These are phyloP conservation scores for Acanthamoeba culbertsoni DNA, from an alignment of 208 protist species.

Conservation along the genomic window DNA sequence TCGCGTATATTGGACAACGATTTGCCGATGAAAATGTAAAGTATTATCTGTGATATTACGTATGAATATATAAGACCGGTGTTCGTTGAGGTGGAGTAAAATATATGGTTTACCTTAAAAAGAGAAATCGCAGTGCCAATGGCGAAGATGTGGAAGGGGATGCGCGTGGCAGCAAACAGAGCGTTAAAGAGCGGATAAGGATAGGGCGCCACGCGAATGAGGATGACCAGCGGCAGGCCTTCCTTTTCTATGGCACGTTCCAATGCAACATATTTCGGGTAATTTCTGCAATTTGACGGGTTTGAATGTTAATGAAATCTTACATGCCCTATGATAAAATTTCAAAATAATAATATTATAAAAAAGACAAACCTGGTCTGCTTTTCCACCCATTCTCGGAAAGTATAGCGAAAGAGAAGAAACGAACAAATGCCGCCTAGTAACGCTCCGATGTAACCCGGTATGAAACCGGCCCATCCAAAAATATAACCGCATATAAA, in stretches of 20 bases:
- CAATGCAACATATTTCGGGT: conserved; percentile 36
- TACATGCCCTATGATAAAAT: not conserved
- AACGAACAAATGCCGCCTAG: not conserved
- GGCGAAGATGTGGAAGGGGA: conserved; percentile 28
- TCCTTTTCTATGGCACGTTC: not conserved
- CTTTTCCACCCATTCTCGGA: conserved; percentile 44
- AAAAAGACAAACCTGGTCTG: conserved; percentile 7
- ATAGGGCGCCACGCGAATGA: conserved; percentile 13
- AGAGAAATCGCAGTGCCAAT: conserved; percentile 14
- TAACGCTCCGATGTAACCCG: conserved; percentile 12
- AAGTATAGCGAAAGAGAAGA: not conserved
- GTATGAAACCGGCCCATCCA: conserved; percentile 34
- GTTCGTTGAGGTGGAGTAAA: not conserved
- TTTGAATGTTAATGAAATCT: not conserved
- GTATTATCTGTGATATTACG: not conserved
- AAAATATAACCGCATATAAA: conserved; percentile 35
- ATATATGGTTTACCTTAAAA: not conserved
- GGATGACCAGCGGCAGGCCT: conserved; percentile 20
- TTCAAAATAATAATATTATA: not conserved
- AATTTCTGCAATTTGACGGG: not conserved
- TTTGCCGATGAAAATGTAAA: conserved; percentile 42
- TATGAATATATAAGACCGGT: not conserved
- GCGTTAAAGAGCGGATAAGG: conserved; percentile 51
- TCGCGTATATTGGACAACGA: conserved; percentile 19
- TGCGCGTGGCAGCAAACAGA: not conserved